phyloP scores from a whole-genome alignment of 2,329 filamentous ascomycete genomes.

The Phaeosphaeriaceae sp. region DNA sequence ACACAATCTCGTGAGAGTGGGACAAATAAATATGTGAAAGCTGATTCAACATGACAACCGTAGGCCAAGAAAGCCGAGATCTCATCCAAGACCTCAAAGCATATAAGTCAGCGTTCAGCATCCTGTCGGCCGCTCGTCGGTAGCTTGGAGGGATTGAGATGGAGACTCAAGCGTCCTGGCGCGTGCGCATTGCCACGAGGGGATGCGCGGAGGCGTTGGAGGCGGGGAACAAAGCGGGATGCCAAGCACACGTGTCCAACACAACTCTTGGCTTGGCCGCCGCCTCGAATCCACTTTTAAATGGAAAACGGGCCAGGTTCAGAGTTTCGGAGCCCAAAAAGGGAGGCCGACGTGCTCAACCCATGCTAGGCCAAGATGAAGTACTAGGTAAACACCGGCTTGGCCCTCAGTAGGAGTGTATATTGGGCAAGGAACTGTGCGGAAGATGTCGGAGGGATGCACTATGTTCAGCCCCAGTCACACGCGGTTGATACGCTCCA shows the following conservation, averaged over 20 bases:
- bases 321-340: not conserved
- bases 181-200: not conserved
- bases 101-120: conserved; percentile 16
- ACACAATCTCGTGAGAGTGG: too few species aligned
- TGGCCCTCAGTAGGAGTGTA: conserved; percentile 16
- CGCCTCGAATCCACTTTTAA: conserved; percentile 23
- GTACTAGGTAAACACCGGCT: conserved; percentile 9
- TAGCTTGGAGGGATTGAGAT: conserved; percentile 9
- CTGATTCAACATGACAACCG: not conserved
- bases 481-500: conserved; percentile 3
- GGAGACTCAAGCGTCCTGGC: conserved; percentile 12
- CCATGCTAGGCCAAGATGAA: conserved; percentile 20
- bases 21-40: too few species aligned
- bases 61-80: conserved; percentile 11
- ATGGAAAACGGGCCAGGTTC: not conserved
- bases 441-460: conserved; percentile 18
- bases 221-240: conserved; percentile 15
- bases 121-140: conserved; percentile 3
- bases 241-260: not conserved
- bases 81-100: conserved; percentile 21
- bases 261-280: conserved; percentile 4
- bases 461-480: conserved; percentile 2
- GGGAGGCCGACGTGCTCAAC: conserved; percentile 11
- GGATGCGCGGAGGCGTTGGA: conserved; percentile 2
- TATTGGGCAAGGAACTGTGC: conserved; percentile 6